A percentile compares a stretch with the other conserved stretches of the same genome.
Evolutionary conservation across 2,329 filamentous ascomycete genomes (phyloP).

Genomic region (Penicillium sp.): DNA sequence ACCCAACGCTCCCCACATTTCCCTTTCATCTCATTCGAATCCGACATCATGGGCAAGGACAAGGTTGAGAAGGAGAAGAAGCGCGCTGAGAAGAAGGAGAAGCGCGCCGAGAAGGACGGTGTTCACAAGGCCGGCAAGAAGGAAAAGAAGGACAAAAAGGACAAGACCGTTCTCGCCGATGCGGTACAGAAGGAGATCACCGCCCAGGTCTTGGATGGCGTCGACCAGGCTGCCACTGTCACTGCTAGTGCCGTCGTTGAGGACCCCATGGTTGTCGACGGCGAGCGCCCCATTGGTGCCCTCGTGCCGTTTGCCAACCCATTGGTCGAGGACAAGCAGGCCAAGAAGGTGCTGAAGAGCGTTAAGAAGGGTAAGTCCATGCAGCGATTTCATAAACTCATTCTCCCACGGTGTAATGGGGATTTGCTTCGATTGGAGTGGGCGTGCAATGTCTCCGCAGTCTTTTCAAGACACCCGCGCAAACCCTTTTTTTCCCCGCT

Average conservation of each 20-base stretch:
- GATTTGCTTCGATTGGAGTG: neutral
- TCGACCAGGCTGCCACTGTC: constrained; percentile 28
- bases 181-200: constrained; percentile 40
- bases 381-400: neutral
- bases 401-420: neutral
- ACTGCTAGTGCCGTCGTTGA: constrained; percentile 21
- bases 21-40: constrained; percentile 11
- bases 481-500: neutral
- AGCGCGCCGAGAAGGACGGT: constrained; percentile 45
- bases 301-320: constrained; percentile 49
- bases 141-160: constrained; percentile 45
- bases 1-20: constrained; percentile 22
- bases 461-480: neutral
- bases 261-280: constrained; percentile 24
- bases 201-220: constrained; percentile 33
- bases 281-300: constrained; percentile 41
- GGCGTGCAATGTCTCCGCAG: neutral
- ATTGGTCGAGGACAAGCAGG: constrained; percentile 47
- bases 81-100: constrained; percentile 40
- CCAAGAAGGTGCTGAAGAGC: constrained; percentile 49
- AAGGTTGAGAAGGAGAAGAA: constrained; percentile 46
- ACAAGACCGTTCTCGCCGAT: constrained; percentile 36
- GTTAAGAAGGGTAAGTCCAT: constrained; percentile 47
- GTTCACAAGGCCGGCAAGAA: constrained; percentile 43
- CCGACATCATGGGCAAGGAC: constrained; percentile 43